A percentile compares a stretch with the other conserved stretches of the same genome.
phyloP scores from a whole-genome alignment of 2,329 filamentous ascomycete genomes.

The Fonsecaea monophora region DNA sequence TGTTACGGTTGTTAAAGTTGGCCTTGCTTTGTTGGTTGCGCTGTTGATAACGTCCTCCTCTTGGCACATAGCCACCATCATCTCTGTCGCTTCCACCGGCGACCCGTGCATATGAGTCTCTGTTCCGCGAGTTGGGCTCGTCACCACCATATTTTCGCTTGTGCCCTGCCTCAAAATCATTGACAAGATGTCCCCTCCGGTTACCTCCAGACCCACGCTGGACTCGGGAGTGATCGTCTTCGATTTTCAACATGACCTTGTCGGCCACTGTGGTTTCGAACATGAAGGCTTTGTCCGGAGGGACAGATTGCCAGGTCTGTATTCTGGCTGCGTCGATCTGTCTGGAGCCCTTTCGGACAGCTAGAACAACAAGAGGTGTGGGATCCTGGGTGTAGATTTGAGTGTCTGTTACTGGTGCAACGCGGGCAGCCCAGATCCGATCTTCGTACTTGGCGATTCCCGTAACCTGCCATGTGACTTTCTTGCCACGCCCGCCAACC shows the following conservation, averaged over 20 bases:
- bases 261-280: slow-evolving; percentile 88
- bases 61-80: slow-evolving; percentile 35
- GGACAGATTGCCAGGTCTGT: slow-evolving; percentile 79
- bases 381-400: slow-evolving; percentile 80
- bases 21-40: slow-evolving; percentile 35
- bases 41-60: slow-evolving; percentile 29
- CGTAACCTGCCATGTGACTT: slow-evolving; percentile 82
- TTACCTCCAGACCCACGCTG: slow-evolving; percentile 16
- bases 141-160: slow-evolving; percentile 66
- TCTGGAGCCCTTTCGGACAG: slow-evolving; percentile 74
- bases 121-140: slow-evolving; percentile 52
- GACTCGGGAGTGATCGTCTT: slow-evolving; percentile 66
- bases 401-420: slow-evolving; percentile 73
- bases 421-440: slow-evolving; percentile 83
- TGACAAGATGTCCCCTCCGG: slow-evolving; percentile 49
- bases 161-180: slow-evolving; percentile 65
- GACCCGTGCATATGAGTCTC: slow-evolving; percentile 46
- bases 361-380: slow-evolving; percentile 80
- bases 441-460: slow-evolving; percentile 77
- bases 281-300: slow-evolving; percentile 71
- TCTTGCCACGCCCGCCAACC: slow-evolving; percentile 84
- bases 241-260: slow-evolving; percentile 81
- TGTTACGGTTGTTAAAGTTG: slow-evolving; percentile 37
- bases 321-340: slow-evolving; percentile 83
- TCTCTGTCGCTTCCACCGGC: slow-evolving; percentile 42